These are phyloP conservation scores for Saccharomyces hybrid DNA, from an alignment of 1,139 yeast genomes.

Conservation along the genomic window DNA sequence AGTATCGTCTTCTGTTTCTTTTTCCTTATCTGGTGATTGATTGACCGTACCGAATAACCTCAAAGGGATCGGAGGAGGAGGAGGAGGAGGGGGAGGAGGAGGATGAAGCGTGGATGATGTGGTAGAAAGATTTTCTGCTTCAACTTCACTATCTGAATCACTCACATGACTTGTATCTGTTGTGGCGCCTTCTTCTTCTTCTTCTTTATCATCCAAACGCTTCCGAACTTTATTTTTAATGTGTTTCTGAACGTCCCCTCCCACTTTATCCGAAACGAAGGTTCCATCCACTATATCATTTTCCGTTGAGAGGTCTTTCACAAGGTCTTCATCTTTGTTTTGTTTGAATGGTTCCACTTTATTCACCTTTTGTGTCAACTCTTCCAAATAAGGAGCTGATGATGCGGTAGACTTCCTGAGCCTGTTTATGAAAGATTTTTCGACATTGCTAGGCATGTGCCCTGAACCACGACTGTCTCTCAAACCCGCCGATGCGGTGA, in stretches of 20 bases:
- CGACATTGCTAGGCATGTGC: constrained; percentile 7
- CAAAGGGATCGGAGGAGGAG: constrained; percentile 31
- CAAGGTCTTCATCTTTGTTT: background rate
- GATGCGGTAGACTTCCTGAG: constrained; percentile 20
- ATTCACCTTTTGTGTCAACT: constrained; percentile 46
- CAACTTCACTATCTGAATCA: background rate
- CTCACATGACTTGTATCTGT: background rate
- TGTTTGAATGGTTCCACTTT: constrained; percentile 10
- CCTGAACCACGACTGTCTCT: background rate
- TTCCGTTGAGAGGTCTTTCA: background rate
- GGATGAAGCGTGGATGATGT: constrained; percentile 25
- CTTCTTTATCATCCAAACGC: background rate
- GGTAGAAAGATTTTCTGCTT: constrained; percentile 7
- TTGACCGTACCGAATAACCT: constrained; percentile 19
- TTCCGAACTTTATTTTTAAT: no score
- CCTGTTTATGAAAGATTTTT: constrained; percentile 28
- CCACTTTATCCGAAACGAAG: background rate
- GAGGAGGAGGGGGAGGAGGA: constrained; percentile 27
- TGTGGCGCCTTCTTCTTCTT: background rate
- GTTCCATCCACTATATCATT: background rate
- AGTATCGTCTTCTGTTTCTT: constrained; percentile 1
- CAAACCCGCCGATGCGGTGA: constrained; percentile 4
- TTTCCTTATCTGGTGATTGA: constrained; percentile 12
- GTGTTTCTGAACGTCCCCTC: background rate
- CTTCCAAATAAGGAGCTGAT: constrained; percentile 42